These are phyloP conservation scores for Fusarium floridanum DNA, from an alignment of 2,329 filamentous ascomycete species.

Conservation along the genomic window DNA sequence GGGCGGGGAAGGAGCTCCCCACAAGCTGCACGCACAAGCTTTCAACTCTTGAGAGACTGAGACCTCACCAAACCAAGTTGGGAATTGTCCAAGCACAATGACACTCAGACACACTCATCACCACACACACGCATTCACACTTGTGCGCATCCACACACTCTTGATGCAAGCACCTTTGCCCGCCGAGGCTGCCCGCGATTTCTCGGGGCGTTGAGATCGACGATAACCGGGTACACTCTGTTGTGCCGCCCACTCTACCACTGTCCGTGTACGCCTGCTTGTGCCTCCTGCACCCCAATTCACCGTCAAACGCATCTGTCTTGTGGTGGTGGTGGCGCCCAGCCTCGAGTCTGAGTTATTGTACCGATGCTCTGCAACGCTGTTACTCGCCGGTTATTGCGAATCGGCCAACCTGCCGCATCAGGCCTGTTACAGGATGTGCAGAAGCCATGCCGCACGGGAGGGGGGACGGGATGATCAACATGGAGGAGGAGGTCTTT, in stretches of 20 bases:
- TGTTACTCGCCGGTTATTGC: background rate
- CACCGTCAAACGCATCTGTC: background rate
- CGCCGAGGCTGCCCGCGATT: constrained; percentile 2
- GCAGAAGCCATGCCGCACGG: constrained; percentile 14
- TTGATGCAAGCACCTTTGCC: background rate
- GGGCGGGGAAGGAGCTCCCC: constrained; percentile 5
- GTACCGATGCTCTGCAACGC: background rate
- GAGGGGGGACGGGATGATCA: background rate
- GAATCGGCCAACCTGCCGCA: constrained; percentile 14
- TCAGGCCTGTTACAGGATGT: background rate
- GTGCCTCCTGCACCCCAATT: background rate
- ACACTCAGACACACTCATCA: background rate
- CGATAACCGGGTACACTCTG: background rate
- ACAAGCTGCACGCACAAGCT: background rate
- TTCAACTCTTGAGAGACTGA: background rate
- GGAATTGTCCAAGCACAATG: constrained; percentile 11
- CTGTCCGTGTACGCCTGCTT: background rate
- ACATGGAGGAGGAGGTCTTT: background rate
- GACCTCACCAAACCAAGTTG: constrained; percentile 6
- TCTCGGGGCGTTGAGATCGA: constrained; percentile 12
- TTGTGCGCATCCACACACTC: background rate
- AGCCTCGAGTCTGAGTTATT: background rate
- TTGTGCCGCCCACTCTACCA: background rate
- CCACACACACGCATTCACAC: background rate
- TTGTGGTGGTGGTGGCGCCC: background rate